A percentile compares a stretch with the other conserved stretches of the same genome.
phyloP scores from a whole-genome alignment of 768 basidiomycete genomes.

The Crassisporium funariophilum region DNA sequence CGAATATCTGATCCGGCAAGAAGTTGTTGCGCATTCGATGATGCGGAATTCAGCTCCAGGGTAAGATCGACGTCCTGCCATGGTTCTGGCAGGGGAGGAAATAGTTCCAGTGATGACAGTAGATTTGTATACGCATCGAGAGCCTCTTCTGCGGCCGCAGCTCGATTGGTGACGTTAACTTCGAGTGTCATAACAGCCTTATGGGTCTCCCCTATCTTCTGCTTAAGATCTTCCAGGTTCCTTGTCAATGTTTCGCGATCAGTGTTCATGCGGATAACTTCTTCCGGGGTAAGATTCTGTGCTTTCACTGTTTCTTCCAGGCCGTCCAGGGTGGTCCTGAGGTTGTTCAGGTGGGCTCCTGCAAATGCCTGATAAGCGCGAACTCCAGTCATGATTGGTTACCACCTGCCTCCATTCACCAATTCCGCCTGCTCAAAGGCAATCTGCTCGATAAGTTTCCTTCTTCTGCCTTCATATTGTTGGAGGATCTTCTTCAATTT shows the following conservation, averaged over 20 bases:
- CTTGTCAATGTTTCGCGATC: conserved; percentile 80
- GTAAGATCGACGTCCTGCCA: conserved; percentile 75
- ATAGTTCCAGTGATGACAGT: conserved; percentile 73
- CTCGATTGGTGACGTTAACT: conserved; percentile 78
- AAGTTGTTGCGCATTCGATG: conserved; percentile 68
- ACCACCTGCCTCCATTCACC: conserved; percentile 48
- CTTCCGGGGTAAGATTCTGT: conserved; percentile 91
- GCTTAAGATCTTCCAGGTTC: conserved; percentile 74
- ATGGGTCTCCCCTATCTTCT: conserved; percentile 74
- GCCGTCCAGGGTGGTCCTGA: conserved; percentile 64
- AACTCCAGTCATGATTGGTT: not conserved
- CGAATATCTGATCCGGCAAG: conserved; percentile 71
- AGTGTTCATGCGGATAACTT: conserved; percentile 87
- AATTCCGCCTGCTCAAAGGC: conserved; percentile 69
- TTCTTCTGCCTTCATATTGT: conserved; percentile 68
- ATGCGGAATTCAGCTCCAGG: conserved; percentile 79
- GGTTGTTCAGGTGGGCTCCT: conserved; percentile 65
- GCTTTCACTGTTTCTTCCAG: conserved; percentile 70
- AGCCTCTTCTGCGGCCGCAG: conserved; percentile 79
- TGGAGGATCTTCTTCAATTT: conserved; percentile 79
- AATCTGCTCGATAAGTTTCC: conserved; percentile 67
- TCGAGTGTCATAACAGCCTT: conserved; percentile 78
- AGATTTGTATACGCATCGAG: conserved; percentile 78
- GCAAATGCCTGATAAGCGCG: conserved; percentile 10
- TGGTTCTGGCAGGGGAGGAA: conserved; percentile 72